Evolutionary conservation across 305 asterid species (phyloP).

Genomic region (Rubia balearica): DNA sequence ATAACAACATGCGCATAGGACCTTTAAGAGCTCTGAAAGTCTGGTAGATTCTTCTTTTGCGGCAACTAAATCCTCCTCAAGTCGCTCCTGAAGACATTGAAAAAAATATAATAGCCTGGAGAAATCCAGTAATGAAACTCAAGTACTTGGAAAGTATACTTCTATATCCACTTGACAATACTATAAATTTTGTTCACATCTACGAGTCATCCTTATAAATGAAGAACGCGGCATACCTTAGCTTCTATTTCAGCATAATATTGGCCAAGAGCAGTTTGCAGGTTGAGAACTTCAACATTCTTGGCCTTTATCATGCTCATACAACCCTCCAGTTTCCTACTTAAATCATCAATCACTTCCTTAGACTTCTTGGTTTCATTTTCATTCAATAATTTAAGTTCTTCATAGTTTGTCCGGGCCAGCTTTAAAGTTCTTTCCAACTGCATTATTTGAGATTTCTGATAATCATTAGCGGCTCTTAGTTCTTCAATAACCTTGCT

Average conservation of each 20-base stretch:
- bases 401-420: constrained; percentile 64
- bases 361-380: constrained; percentile 61
- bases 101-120: constrained; percentile 1
- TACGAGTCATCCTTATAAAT: constrained; percentile 11
- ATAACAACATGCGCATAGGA: constrained; percentile 18
- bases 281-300: constrained; percentile 83
- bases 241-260: constrained; percentile 98
- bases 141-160: neutral
- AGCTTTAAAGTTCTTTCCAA: constrained; percentile 71
- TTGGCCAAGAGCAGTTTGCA: constrained; percentile 98
- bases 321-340: constrained; percentile 58
- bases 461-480: constrained; percentile 61
- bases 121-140: constrained; percentile 1
- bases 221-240: constrained; percentile 44
- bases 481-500: constrained; percentile 81
- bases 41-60: constrained; percentile 70
- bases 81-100: constrained; percentile 59
- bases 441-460: constrained; percentile 62
- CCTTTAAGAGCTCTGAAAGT: constrained; percentile 73
- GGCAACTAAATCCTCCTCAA: constrained; percentile 57
- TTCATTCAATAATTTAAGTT: constrained; percentile 47
- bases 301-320: constrained; percentile 69
- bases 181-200: neutral
- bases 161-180: neutral
- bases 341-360: constrained; percentile 65